phyloP scores from a whole-genome alignment of 176 grass and related monocot species.

The Eragrostis curvula region DNA sequence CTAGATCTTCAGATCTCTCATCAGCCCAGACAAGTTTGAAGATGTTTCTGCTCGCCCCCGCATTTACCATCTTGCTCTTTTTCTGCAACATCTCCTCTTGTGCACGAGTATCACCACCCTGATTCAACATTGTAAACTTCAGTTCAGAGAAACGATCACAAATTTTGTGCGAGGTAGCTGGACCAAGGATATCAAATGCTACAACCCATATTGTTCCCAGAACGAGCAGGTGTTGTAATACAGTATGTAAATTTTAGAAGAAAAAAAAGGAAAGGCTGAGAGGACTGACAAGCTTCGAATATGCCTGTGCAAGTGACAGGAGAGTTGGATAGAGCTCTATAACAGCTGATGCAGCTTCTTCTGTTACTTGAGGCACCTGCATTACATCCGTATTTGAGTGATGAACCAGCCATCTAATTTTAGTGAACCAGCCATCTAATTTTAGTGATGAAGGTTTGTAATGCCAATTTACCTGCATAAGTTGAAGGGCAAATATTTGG shows the following conservation, averaged over 20 bases:
- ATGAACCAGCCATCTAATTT: not conserved
- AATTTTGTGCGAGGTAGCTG: not conserved
- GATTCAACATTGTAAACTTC: slow-evolving; percentile 36
- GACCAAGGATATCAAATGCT: not conserved
- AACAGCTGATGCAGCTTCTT: slow-evolving; percentile 76
- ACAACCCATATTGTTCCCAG: not conserved
- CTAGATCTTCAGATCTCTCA: not conserved
- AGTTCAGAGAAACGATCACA: not conserved
- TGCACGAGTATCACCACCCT: slow-evolving; percentile 62
- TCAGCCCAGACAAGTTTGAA: slow-evolving; percentile 69
- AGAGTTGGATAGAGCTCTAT: slow-evolving; percentile 63
- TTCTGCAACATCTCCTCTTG: slow-evolving; percentile 81
- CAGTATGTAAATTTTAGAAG: slow-evolving; percentile 26
- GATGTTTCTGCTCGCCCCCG: slow-evolving; percentile 70
- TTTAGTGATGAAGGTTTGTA: not conserved
- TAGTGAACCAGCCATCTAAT: not conserved
- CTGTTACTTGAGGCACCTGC: slow-evolving; percentile 85
- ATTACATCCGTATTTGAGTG: too few relatives aligned
- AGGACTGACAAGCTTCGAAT: slow-evolving; percentile 60
- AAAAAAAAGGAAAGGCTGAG: not conserved
- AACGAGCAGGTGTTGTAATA: not conserved
- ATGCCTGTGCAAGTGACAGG: slow-evolving; percentile 64
- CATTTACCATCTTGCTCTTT: slow-evolving; percentile 50
- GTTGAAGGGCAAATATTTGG: slow-evolving; percentile 86
- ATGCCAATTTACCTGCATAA: slow-evolving; percentile 87